Base-by-base conservation (phyloP, 2,329 filamentous ascomycete genomes). In the Penicillium vulpinum region DNA sequence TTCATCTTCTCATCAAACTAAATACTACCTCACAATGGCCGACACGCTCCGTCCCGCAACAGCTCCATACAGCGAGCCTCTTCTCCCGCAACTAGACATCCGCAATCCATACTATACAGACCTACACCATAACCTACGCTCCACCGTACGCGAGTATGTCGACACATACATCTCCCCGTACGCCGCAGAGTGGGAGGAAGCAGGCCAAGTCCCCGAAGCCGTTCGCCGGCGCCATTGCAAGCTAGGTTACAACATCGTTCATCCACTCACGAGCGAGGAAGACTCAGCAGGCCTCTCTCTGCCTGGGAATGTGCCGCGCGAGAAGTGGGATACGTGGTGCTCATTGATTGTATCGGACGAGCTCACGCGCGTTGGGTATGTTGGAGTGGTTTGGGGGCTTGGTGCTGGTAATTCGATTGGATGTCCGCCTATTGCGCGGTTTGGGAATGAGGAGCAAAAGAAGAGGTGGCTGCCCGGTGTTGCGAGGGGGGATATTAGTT, bases 101-200 rank as follows among this genome's bases (percentile, higher is more conserved):
- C 57, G 62, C 28, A 73, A 71, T 40, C 74, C 85, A 0, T 88
- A 88, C 73, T 89, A 89, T 76, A 86, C 80, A 28, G 77, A 81
- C 15, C 82, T 82, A 2, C 87, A 89, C 67, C 80, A 81, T 31
- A 74, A 72, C n/a, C 77, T 89, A 2, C 83, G 85, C 50, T 77
- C 82, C 36, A 77, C 75, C 5, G 74, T 88, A 0, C 81, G 87
- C 38, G 67, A 77, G 24, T 88, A 88, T 59, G 75, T 88, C 46
- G 81, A 88, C 56, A 76, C 79, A 2, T 73, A 85, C 36, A 77
- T 89, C 43, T 73, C 82, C 2, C 85, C 85, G 0, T 77, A 81
- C 60, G 81, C 82, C 4, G 78, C 85, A 31, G 83, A 88, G 38
- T 89, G 87, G 86, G 87, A 89, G 67, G 79, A 78, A 4, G 80